A percentile compares a stretch with the other conserved stretches of the same genome.
These are phyloP conservation scores for Eucalyptus polybractea DNA, from an alignment of 345 rosid genomes.

Conservation along the genomic window DNA sequence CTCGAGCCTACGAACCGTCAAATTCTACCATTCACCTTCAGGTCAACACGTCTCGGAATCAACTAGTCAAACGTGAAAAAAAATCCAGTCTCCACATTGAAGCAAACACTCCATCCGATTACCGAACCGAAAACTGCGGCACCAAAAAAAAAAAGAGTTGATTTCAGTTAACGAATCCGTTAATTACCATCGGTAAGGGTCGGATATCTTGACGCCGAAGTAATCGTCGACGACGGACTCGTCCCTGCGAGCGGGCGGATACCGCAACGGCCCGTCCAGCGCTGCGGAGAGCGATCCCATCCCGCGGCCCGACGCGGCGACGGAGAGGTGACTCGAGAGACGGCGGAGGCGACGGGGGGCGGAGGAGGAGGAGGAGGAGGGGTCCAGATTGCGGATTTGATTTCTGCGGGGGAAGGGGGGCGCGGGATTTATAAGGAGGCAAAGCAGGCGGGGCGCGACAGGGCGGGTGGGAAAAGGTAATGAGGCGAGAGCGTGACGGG, in stretches of 20 bases:
- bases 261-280: slow-evolving; percentile 19
- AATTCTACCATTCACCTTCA: not conserved
- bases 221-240: slow-evolving; percentile 65
- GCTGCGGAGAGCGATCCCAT: slow-evolving; percentile 53
- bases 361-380: not conserved
- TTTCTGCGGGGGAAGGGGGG: not conserved
- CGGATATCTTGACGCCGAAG: slow-evolving; percentile 61
- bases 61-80: not conserved
- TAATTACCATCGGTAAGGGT: slow-evolving; percentile 82
- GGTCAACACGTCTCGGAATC: not conserved
- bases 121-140: not conserved
- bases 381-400: not conserved
- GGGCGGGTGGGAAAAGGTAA: not conserved
- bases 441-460: not conserved
- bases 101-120: not conserved
- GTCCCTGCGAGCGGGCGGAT: slow-evolving; percentile 59
- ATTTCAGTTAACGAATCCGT: not conserved
- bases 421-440: not conserved
- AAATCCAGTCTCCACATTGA: not conserved
- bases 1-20: not conserved
- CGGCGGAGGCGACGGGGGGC: not conserved
- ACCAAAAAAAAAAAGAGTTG: not conserved
- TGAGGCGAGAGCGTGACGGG: not conserved
- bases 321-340: not conserved
- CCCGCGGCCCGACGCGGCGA: not conserved